These are phyloP conservation scores for Arthrocladium fulminans DNA, from an alignment of 2,329 filamentous ascomycete genomes.

Conservation along the genomic window DNA sequence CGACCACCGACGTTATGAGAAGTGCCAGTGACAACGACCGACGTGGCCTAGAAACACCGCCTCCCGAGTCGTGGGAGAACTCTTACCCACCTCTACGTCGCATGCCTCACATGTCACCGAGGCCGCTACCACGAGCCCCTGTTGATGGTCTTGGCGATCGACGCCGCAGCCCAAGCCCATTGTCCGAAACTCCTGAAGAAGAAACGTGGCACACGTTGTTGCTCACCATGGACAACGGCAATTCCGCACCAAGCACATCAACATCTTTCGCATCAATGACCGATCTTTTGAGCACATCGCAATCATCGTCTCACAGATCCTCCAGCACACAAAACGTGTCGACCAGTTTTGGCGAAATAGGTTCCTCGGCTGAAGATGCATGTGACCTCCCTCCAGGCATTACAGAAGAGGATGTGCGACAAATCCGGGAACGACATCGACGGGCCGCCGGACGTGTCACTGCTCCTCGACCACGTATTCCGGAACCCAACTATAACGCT, in stretches of 20 bases:
- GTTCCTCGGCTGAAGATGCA: slow-evolving; percentile 14
- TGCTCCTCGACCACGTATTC: slow-evolving; percentile 6
- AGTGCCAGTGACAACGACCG: slow-evolving; percentile 6
- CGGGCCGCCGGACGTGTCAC: slow-evolving; percentile 3
- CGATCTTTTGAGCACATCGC: slow-evolving; percentile 15
- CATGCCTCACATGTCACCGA: slow-evolving; percentile 27
- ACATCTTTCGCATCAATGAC: slow-evolving; percentile 70
- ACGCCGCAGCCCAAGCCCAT: slow-evolving; percentile 67
- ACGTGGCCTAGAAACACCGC: slow-evolving; percentile 14
- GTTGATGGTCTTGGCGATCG: slow-evolving; percentile 76
- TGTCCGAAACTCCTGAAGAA: slow-evolving; percentile 31
- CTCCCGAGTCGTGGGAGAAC: slow-evolving; percentile 14
- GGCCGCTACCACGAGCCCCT: slow-evolving; percentile 16
- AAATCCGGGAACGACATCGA: slow-evolving; percentile 20
- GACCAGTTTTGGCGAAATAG: slow-evolving; percentile 22
- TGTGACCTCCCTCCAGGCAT: slow-evolving; percentile 22
- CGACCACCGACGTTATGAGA: slow-evolving; percentile 3
- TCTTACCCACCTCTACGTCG: slow-evolving; percentile 24
- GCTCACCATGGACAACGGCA: slow-evolving; percentile 71
- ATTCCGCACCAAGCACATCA: slow-evolving; percentile 66
- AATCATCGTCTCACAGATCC: slow-evolving; percentile 30
- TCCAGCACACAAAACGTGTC: slow-evolving; percentile 41
- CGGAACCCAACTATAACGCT: slow-evolving; percentile 1
- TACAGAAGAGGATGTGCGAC: slow-evolving; percentile 20
- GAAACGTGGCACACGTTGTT: slow-evolving; percentile 71